A percentile compares a stretch with the other conserved stretches of the same genome.
Conservation (phyloP, 2,329 filamentous ascomycete species). For the Colletotrichum sp. region DNA sequence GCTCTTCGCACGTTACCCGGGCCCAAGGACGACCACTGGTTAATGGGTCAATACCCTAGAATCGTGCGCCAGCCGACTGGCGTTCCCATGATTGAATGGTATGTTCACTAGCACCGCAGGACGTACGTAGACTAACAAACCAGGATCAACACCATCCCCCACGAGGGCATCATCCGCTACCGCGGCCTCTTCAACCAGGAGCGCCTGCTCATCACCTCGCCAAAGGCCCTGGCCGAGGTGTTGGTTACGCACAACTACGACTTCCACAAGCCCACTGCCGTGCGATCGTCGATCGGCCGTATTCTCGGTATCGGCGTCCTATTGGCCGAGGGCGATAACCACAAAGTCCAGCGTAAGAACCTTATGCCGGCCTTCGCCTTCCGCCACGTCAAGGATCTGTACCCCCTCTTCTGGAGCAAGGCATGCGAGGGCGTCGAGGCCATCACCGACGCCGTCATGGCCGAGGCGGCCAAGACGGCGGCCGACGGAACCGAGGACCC, state of each 20-base stretch:
- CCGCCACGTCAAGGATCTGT: constrained; percentile 83
- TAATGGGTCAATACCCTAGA: constrained; percentile 51
- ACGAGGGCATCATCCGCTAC: constrained; percentile 74
- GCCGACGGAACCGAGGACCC: constrained; percentile 31
- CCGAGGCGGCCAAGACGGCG: constrained; percentile 33
- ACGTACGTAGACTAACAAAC: constrained; percentile 17
- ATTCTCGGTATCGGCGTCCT: constrained; percentile 76
- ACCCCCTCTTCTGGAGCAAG: constrained; percentile 85
- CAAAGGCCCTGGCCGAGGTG: constrained; percentile 73
- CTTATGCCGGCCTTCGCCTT: constrained; percentile 87
- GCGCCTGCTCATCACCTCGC: constrained; percentile 63
- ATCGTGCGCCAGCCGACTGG: constrained; percentile 47
- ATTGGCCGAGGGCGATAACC: constrained; percentile 88
- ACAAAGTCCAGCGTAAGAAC: constrained; percentile 80
- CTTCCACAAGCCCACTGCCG: constrained; percentile 65
- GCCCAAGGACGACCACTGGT: constrained; percentile 46
- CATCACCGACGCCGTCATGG: constrained; percentile 53
- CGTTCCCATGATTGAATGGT: constrained; percentile 55
- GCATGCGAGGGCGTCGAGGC: constrained; percentile 68
- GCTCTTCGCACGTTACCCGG: constrained; percentile 53
- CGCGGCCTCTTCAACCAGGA: constrained; percentile 66
- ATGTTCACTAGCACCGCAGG: constrained; percentile 19
- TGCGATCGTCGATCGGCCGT: constrained; percentile 62
- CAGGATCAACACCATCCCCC: constrained; percentile 66
- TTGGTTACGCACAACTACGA: constrained; percentile 73